Percentiles rank a stretch among this genome's conserved stretches.
phyloP scores from a whole-genome alignment of 179 eudicot genomes.

The Patellifolia procumbens region DNA sequence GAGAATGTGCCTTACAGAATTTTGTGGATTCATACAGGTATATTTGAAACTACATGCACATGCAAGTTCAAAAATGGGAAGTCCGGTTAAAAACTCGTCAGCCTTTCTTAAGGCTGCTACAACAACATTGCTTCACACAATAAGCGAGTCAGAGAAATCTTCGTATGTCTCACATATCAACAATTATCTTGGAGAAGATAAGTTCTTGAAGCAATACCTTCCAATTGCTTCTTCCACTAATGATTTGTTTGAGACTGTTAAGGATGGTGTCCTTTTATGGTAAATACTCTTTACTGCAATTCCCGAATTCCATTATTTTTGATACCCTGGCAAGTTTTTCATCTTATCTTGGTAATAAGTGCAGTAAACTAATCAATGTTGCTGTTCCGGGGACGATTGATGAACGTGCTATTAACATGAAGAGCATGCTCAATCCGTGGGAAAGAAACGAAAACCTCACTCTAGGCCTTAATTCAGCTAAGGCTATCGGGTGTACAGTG shows the following conservation, averaged over 20 bases:
- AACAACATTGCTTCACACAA: slow-evolving; percentile 91
- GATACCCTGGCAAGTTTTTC: neutral
- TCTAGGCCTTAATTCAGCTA: slow-evolving; percentile 91
- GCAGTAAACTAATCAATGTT: slow-evolving; percentile 95
- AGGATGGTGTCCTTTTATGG: slow-evolving; percentile 98
- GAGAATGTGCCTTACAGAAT: neutral
- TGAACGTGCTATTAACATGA: slow-evolving; percentile 91
- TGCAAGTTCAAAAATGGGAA: slow-evolving; percentile 73
- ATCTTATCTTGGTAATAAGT: slow-evolving; percentile 14
- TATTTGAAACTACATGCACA: slow-evolving; percentile 83
- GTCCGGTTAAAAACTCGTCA: slow-evolving; percentile 79
- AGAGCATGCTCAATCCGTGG: slow-evolving; percentile 91
- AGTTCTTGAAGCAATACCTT: slow-evolving; percentile 74
- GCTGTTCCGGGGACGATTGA: slow-evolving; percentile 98
- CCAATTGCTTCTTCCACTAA: slow-evolving; percentile 89
- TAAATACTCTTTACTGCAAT: slow-evolving; percentile 35
- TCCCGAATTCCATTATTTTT: neutral
- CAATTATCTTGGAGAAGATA: slow-evolving; percentile 81
- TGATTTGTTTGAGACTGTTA: slow-evolving; percentile 89
- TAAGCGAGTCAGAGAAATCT: slow-evolving; percentile 99
- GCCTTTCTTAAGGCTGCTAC: slow-evolving; percentile 91
- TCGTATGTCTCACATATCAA: slow-evolving; percentile 95
- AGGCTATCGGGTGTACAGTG: slow-evolving; percentile 96
- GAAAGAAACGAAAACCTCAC: slow-evolving; percentile 98
- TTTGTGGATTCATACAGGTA: slow-evolving; percentile 49